phyloP scores from a whole-genome alignment of 1,139 yeast genomes.

The Kodamaea suecica region DNA sequence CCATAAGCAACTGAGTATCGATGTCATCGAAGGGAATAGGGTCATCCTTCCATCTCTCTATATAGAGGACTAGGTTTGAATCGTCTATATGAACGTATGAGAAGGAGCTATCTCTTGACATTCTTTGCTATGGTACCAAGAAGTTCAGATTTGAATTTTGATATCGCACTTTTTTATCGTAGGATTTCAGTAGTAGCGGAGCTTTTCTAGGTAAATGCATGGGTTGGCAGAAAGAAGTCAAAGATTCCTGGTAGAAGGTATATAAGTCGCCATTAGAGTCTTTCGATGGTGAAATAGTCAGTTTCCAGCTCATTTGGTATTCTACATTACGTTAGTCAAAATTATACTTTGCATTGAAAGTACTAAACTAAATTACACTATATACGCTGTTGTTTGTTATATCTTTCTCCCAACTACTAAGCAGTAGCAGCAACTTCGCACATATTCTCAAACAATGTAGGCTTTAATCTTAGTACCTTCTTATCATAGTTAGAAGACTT shows the following conservation, averaged over 20 bases:
- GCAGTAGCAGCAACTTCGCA: conserved; percentile 26
- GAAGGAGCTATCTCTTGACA: conserved; percentile 29
- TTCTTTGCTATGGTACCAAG: no score
- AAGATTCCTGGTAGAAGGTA: no score
- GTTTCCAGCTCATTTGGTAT: no score
- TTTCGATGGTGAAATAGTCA: no score
- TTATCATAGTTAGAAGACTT: conserved; percentile 50
- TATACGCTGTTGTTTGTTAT: conserved; percentile 1
- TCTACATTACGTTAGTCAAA: no score
- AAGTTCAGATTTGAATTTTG: no score
- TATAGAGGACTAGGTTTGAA: conserved; percentile 39
- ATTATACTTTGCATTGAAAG: no score
- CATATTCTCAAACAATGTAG: conserved; percentile 59
- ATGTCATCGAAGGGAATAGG: conserved; percentile 43
- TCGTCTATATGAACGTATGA: conserved; percentile 38
- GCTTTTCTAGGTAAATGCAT: no score
- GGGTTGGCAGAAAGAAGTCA: no score
- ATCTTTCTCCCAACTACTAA: conserved; percentile 4
- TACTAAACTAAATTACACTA: conserved; percentile 5
- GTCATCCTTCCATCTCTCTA: conserved; percentile 44
- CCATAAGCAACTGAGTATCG: conserved; percentile 37
- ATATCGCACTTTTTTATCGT: no score
- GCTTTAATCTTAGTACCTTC: conserved; percentile 47
- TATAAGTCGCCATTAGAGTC: no score
- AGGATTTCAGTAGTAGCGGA: no score